These are phyloP conservation scores for Curvularia sp. DNA, from an alignment of 2,329 filamentous ascomycete species.

Conservation along the genomic window DNA sequence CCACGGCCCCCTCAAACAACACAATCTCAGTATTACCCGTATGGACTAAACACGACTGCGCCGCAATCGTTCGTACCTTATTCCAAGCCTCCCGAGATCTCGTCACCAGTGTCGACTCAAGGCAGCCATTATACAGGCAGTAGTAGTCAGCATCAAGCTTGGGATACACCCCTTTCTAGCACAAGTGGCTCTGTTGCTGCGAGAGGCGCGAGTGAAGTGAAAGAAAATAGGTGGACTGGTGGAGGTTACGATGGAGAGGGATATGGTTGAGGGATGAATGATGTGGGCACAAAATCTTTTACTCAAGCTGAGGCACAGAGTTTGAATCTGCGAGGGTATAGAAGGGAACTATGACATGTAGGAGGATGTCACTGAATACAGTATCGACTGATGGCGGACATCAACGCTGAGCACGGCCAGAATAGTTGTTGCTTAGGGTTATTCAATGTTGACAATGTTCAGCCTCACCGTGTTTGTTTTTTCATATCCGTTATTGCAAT, in stretches of 20 bases:
- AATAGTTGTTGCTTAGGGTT: not conserved
- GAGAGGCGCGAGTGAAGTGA: not conserved
- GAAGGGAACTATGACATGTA: not conserved
- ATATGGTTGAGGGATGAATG: not conserved
- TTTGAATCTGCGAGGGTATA: not conserved
- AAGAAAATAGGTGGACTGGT: not conserved
- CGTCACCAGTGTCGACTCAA: slow-evolving; percentile 12
- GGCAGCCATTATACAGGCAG: slow-evolving; percentile 17
- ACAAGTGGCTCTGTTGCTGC: not conserved
- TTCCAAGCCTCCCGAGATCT: not conserved
- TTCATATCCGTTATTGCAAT: not conserved
- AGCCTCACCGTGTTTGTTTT: not conserved
- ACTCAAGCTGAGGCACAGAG: not conserved
- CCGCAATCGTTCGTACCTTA: not conserved
- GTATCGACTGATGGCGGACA: not conserved
- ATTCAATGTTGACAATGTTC: not conserved
- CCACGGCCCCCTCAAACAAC: not conserved
- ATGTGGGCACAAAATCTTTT: not conserved
- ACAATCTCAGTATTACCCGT: not conserved
- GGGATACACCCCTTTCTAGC: slow-evolving; percentile 13
- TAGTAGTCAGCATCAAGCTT: slow-evolving; percentile 6
- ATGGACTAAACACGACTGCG: not conserved
- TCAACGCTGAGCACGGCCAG: not conserved
- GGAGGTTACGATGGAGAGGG: slow-evolving; percentile 1
- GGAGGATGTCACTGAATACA: not conserved